phyloP scores from a whole-genome alignment of 2,329 filamentous ascomycete species.

The Catunica adiposa region DNA sequence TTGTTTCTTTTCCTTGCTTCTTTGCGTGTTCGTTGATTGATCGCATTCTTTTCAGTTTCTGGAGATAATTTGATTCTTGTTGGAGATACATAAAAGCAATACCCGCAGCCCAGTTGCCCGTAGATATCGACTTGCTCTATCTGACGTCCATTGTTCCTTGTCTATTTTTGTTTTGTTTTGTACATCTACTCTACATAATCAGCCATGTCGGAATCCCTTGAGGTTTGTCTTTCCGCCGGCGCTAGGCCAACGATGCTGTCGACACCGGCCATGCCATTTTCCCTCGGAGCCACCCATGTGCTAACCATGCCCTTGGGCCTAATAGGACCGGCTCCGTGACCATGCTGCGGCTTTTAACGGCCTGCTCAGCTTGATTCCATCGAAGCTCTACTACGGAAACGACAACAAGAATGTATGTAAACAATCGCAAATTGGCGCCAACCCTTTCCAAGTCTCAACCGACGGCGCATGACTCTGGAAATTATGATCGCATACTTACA shows the following conservation, averaged over 20 bases:
- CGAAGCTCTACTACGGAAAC: conserved; percentile 78
- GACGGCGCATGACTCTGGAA: not conserved
- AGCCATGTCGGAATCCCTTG: conserved; percentile 18
- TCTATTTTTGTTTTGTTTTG: not conserved
- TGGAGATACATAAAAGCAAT: not conserved
- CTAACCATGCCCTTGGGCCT: conserved; percentile 6
- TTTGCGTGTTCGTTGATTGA: too few species aligned
- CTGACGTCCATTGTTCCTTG: not conserved
- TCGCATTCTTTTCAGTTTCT: not conserved
- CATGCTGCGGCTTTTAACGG: conserved; percentile 68
- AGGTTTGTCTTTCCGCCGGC: conserved; percentile 16
- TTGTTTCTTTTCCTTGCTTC: too few species aligned
- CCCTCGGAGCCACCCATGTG: not conserved
- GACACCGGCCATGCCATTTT: not conserved
- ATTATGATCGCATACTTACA: not conserved
- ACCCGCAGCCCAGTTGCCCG: not conserved
- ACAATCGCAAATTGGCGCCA: conserved; percentile 42
- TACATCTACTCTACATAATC: not conserved
- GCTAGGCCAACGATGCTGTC: too few species aligned
- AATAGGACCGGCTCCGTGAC: conserved; percentile 39
- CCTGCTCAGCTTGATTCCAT: conserved; percentile 71
- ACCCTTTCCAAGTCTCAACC: conserved; percentile 2
- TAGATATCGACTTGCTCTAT: not conserved
- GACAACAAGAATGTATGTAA: conserved; percentile 46
- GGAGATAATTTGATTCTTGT: not conserved